Base-by-base conservation (phyloP, 2,329 filamentous ascomycete genomes). In the Claviceps sorghi region DNA sequence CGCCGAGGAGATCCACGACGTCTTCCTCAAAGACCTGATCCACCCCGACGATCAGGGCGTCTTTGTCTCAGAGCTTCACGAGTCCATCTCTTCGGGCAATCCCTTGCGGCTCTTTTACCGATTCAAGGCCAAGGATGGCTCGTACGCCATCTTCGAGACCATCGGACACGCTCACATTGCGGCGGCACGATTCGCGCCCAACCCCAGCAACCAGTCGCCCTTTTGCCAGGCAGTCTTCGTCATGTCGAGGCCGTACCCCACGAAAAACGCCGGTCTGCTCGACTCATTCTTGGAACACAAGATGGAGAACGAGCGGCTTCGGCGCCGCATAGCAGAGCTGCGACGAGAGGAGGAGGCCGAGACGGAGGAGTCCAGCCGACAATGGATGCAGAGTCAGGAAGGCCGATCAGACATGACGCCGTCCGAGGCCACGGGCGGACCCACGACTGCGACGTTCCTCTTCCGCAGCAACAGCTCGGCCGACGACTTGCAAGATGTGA, bases 271-370 rank as follows among this genome's bases (percentile, higher is more conserved):
- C 1, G 80, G 79, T 3, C 75, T 96, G 11, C 75, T 96, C 21
- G 90, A 97, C 68, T 94, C 89, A 0, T 96, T 96, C 61, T 74
- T 97, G 30, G 91, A 97, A 65, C 90, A 96, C 71, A 96, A 96
- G 68, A 91, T 95, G 52, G 91, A 96, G 66, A 95, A 96, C 61
- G 89, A 95, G 70, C 80, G 90, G 4, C 69, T 97, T 48, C 82
- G 81, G 61, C 85, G 88, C 60, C 82, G 88, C 44, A 95, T 97
- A 56, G 82, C 84, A 19, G 88, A 94, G 67, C 73, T 96, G 52
- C 87, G 86, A 59, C 78, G 79, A 55, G 91, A 96, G 66, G 91
- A 96, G 65, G 81, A 84, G 53, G 86, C 90, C 52, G 90, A 94
- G 55, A 75, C 77, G 17, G 84, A 86, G 54, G 78, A 82, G 53